Base-by-base conservation (phyloP, 352 stramenopile species). In the Elongisporangium undulatum region DNA sequence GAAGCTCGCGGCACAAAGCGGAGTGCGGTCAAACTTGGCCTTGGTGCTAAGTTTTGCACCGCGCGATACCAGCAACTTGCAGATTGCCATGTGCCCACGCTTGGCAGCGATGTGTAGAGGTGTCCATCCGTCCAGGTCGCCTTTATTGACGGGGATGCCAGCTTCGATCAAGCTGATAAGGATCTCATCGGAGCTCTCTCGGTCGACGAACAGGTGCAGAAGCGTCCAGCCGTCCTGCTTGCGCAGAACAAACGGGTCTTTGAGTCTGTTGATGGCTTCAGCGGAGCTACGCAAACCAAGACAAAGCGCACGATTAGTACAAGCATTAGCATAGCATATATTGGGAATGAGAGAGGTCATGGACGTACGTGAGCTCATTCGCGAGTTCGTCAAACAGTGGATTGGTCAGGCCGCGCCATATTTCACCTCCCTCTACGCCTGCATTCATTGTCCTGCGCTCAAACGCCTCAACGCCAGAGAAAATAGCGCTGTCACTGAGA, bases 91-190 rank as follows among this genome's bases (percentile, higher is more conserved):
- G 50, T 83, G 77, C 1, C 75, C 79, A 59, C 84, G 73, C 48
- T 89, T 75, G 2, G 75, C 73, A 7, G 77, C 79, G 50, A 87
- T 77, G 7, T 87, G 73, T 58, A 87, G 57, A 19, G 79, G 77
- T 39, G 75, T 87, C 79, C 79, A 87, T 22, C 77, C 79, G 9
- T 65, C 68, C 20, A 65, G 56, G 55, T 87, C 75, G 3, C 60
- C 59, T 45, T 64, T 58, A 62, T 87, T 57, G 0, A 65, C 61
- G 1, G 71, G 73, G 3, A 89, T 59, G 1, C 75, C 79, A 0
- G 64, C 64, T 5, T 59, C 57, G 50, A 87, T 51, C n/a, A 89
- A 62, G 24, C 72, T 64, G 41, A 58, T 55, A 12, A 83, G 71
- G 17, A 89, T 65, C 22, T 87, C 75, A 38, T 83, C 66, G 51